These are phyloP conservation scores for Salix suchowensis DNA, from an alignment of 345 rosid genomes.

Conservation along the genomic window DNA sequence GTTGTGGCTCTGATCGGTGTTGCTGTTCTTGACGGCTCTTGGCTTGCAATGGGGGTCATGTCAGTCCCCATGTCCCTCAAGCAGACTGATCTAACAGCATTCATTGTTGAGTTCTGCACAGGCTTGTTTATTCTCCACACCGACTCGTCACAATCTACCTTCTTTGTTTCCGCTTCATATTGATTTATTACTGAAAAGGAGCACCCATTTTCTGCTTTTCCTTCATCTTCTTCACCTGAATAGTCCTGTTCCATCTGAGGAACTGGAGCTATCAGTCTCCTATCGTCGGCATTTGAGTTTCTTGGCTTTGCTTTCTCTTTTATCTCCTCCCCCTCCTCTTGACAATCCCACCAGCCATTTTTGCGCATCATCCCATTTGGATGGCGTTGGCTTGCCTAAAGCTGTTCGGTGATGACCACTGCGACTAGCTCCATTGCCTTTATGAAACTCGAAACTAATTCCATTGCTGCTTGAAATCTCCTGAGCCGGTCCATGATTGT, in stretches of 20 bases:
- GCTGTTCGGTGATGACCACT: constrained; percentile 64
- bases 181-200: constrained; percentile 25
- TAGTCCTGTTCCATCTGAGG: constrained; percentile 65
- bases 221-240: constrained; percentile 44
- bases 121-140: constrained; percentile 57
- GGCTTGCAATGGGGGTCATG: constrained; percentile 91
- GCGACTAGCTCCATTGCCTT: constrained; percentile 49
- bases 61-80: constrained; percentile 97
- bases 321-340: constrained; percentile 50
- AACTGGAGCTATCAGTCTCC: constrained; percentile 78
- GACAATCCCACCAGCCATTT: constrained; percentile 88
- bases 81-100: constrained; percentile 60
- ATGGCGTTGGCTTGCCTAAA: constrained; percentile 82
- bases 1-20: constrained; percentile 79
- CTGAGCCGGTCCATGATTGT: constrained; percentile 38
- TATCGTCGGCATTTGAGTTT: constrained; percentile 87
- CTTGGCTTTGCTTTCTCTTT: constrained; percentile 51
- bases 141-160: constrained; percentile 66
- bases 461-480: constrained; percentile 43
- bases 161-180: constrained; percentile 55
- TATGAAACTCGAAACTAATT: constrained; percentile 64
- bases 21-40: constrained; percentile 86
- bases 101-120: constrained; percentile 31
- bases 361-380: constrained; percentile 99
- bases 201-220: constrained; percentile 30